phyloP scores from a whole-genome alignment of 139 green algal species.

The Gonium pectorale region DNA sequence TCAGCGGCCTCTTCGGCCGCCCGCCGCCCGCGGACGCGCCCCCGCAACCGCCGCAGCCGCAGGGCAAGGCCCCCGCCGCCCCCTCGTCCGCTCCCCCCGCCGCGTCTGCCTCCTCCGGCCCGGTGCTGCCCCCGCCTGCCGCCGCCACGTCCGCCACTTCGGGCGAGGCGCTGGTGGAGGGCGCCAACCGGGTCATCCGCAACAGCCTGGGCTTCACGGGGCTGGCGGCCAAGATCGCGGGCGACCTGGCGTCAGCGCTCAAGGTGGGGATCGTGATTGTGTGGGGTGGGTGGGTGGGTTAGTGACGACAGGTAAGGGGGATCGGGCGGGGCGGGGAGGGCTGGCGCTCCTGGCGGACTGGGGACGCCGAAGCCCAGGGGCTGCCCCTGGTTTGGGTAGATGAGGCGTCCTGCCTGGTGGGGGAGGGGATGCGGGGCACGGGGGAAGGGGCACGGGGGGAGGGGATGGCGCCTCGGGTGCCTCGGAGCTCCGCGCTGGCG shows the following conservation, averaged over 20 bases:
- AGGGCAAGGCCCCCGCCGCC: neutral
- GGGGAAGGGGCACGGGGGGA: too few species aligned
- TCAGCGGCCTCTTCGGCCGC: neutral
- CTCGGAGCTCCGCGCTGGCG: too few species aligned
- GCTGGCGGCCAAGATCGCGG: slow-evolving; percentile 40
- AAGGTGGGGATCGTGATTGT: too few species aligned
- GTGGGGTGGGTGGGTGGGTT: too few species aligned
- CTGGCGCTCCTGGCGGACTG: too few species aligned
- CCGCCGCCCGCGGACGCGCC: neutral
- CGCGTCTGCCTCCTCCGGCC: neutral
- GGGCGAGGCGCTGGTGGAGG: slow-evolving; percentile 12
- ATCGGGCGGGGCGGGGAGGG: too few species aligned
- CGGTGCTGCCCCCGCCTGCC: neutral
- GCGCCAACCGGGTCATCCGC: slow-evolving; percentile 29
- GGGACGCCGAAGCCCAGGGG: too few species aligned
- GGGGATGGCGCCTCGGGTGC: too few species aligned
- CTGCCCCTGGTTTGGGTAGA: too few species aligned
- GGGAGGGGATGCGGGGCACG: too few species aligned
- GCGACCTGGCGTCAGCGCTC: slow-evolving; percentile 38
- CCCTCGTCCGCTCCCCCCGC: neutral
- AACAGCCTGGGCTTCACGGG: slow-evolving; percentile 48
- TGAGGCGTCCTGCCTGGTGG: too few species aligned
- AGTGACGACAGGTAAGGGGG: too few species aligned
- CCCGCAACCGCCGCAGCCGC: neutral
- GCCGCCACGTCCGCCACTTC: neutral